These are phyloP conservation scores for Amanita bisporigera DNA, from an alignment of 1,284 basidiomycete genomes.

Conservation along the genomic window DNA sequence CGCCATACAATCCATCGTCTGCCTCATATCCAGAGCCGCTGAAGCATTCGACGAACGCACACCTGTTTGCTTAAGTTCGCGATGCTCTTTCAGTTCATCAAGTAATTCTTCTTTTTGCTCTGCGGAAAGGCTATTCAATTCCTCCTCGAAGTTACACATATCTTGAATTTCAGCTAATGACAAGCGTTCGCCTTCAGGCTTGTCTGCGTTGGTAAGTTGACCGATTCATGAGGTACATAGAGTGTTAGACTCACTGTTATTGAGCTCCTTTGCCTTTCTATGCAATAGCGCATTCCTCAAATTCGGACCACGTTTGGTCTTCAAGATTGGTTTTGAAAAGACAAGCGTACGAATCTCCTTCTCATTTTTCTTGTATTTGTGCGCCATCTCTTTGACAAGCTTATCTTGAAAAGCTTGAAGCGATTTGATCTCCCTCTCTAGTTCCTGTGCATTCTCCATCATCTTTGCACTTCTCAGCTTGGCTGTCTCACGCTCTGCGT, in stretches of 20 bases:
- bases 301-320: not conserved
- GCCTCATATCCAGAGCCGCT: slow-evolving; percentile 1
- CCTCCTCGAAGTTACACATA: not conserved
- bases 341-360: not conserved
- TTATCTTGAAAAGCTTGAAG: not conserved
- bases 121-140: not conserved
- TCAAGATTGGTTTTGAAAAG: not conserved
- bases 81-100: not conserved
- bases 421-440: not conserved
- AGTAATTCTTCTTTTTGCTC: slow-evolving; percentile 1
- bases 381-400: not conserved
- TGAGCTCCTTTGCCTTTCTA: slow-evolving; percentile 5
- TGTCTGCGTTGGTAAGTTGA: not conserved
- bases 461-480: not conserved
- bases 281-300: slow-evolving; percentile 10
- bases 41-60: not conserved
- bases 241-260: slow-evolving; percentile 4
- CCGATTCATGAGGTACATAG: not conserved
- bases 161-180: slow-evolving; percentile 7
- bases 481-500: not conserved
- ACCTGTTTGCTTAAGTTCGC: slow-evolving; percentile 7
- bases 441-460: not conserved
- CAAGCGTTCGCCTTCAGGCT: slow-evolving; percentile 1
- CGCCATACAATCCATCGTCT: not conserved
- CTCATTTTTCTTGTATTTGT: not conserved